Conservation (phyloP, 139 green algal species). For the Eudorina sp. region DNA sequence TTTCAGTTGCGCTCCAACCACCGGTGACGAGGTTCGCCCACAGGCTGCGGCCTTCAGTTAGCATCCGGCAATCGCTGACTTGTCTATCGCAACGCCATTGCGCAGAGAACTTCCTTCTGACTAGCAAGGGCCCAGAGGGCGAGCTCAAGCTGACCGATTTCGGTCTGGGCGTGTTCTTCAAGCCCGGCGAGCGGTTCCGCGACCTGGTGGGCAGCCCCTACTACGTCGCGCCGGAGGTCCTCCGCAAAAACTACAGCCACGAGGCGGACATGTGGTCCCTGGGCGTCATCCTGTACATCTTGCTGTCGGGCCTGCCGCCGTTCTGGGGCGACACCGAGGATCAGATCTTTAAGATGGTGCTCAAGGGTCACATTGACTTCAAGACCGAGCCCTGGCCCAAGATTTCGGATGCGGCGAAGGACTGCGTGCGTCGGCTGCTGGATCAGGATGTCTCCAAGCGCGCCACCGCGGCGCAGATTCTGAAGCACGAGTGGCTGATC, state of each 20-base stretch:
- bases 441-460: slow-evolving; percentile 57
- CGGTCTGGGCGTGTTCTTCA: slow-evolving; percentile 87
- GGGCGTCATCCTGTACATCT: slow-evolving; percentile 94
- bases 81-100: too few species aligned
- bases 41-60: too few species aligned
- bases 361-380: slow-evolving; percentile 84
- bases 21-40: too few species aligned
- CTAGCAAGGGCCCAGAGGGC: slow-evolving; percentile 69
- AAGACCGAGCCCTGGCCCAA: slow-evolving; percentile 85
- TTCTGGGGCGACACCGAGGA: slow-evolving; percentile 91
- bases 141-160: slow-evolving; percentile 90
- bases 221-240: slow-evolving; percentile 87
- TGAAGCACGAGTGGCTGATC: slow-evolving; percentile 75
- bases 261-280: slow-evolving; percentile 90
- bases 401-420: slow-evolving; percentile 82
- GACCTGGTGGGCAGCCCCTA: slow-evolving; percentile 92
- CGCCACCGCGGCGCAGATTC: slow-evolving; percentile 58
- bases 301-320: slow-evolving; percentile 89
- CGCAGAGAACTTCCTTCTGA: slow-evolving; percentile 98
- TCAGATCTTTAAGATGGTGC: slow-evolving; percentile 80
- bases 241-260: slow-evolving; percentile 78
- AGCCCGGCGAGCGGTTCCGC: slow-evolving; percentile 86
- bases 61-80: too few species aligned
- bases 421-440: slow-evolving; percentile 85
- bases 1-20: too few species aligned